Evolutionary conservation across 371 early-diverging fungal genomes (phyloP).

Genomic region (Nematocida sp.): DNA sequence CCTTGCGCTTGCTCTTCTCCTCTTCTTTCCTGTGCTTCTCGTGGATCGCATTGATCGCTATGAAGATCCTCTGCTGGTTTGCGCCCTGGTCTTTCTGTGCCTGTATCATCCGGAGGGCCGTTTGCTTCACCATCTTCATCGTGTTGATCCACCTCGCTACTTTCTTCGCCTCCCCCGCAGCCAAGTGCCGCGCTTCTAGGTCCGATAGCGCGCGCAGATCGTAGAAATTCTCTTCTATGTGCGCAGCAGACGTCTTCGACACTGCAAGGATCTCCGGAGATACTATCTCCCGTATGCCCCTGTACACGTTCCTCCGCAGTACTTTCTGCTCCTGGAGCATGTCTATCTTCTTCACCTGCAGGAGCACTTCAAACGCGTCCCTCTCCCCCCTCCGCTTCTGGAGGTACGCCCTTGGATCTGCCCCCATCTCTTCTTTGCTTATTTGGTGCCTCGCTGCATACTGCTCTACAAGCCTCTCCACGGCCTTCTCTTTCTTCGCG

Average conservation of each 20-base stretch:
- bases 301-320: conserved; percentile 36
- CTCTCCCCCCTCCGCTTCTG: background rate
- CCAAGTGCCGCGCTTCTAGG: conserved; percentile 39
- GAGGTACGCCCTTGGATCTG: conserved; percentile 21
- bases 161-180: conserved; percentile 43
- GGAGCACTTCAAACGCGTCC: conserved; percentile 26
- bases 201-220: conserved; percentile 29
- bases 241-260: conserved; percentile 15
- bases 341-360: conserved; percentile 31
- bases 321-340: conserved; percentile 23
- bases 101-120: conserved; percentile 19
- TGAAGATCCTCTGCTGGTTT: conserved; percentile 47
- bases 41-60: conserved; percentile 43
- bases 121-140: conserved; percentile 23
- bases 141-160: conserved; percentile 36
- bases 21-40: conserved; percentile 50
- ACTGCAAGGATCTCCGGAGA: conserved; percentile 26
- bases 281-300: conserved; percentile 37
- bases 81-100: conserved; percentile 34
- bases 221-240: conserved; percentile 40
- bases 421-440: background rate
- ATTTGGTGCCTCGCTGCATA: conserved; percentile 12
- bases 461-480: background rate
- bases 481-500: conserved; percentile 11
- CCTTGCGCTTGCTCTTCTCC: conserved; percentile 33